Base-by-base conservation (phyloP, 1,284 basidiomycete genomes). In the Microbotryum violaceum region DNA sequence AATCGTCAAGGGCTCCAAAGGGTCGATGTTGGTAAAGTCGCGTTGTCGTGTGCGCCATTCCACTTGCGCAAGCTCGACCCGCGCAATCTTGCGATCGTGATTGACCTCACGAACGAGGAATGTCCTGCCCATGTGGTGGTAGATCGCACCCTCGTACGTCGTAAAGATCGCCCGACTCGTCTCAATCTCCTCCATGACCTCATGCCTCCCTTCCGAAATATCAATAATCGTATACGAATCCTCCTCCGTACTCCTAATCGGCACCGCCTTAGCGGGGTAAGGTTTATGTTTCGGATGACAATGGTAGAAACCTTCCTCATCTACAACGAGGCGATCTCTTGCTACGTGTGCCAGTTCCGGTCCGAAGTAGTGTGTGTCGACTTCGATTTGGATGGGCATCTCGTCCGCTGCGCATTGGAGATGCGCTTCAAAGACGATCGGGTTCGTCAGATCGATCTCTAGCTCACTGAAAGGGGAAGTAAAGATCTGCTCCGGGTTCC, bases 361-460 rank as follows among this genome's bases (percentile, higher is more conserved):
- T 7, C 89, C 91, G 72, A 93, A 94, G 75, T 86, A 94, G 29
- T 74, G 71, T 50, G 79, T 77, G 68, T 94, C 91, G 25, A 83
- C 82, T 6, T 65, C 68, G 0, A 75, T 66, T 16, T 82, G 82
- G 44, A 93, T 71, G 0, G 91, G 91, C 83, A 94, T 87, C 75
- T 94, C 91, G 61, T 85, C 79, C 0, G 84, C 88, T 6, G 91
- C 91, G 70, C 91, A 94, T 74, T 92, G 90, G 8, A 94, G 76
- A 73, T 93, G 91, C 1, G 83, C 85, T 77, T 92, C 90, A 1
- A 92, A 77, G 29, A 93, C 79, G 31, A 88, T 78, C 64, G 85
- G 83, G 73, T 83, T 92, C 16, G 86, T 82, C 6, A 89, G 75
- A 72, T 94, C 87, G 44, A 94, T 73, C 20, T 83, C 74, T 18